Evolutionary conservation across 2,329 filamentous ascomycete species (phyloP), one percentile per base, ranked within the genome.

Genomic region (Teratosphaeria nubilosa): DNA sequence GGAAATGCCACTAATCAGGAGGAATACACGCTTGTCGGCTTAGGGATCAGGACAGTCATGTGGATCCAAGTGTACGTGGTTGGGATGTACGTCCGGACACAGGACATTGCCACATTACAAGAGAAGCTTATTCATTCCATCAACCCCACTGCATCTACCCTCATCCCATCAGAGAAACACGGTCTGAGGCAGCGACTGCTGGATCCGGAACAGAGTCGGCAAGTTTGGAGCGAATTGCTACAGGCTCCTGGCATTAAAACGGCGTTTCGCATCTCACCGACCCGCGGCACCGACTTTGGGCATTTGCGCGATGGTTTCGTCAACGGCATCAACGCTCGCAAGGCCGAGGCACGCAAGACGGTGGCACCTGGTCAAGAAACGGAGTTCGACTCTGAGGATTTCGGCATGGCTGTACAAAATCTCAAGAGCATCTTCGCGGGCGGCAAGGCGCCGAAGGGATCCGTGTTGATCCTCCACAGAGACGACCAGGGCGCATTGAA

Each of bases 51-150:
- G 57, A 91, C 87, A 0, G 94, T 99, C 32, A 95, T 88, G 25
- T 96, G 83, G 54, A 90, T 99, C 51, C 86, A 96, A 72, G 94
- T 99, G 56, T 99, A 99, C 75, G 88, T 97, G 20, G 88, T 96
- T 0, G 94, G 92, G 16, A 84, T 95, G 66, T 99, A 99, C 76
- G 81, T 97, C 27, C 89, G 91, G 27, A 92, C 87, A 0, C 78
- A 86, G 41, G 91, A 96, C 68, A 85, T 99, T 59, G 84, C 86
- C 3, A 79, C 81, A n/a, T 79, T 99, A 48, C 92, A 97, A 74
- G 80, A 82, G 64, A 82, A 84, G 51, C 80, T 97, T 31, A 82
- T 95, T 60, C 85, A 86, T 69, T 84, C 84, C 62, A 83, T 95
- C 66, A 90, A 90, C 69, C 82, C 86, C 0, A 74, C 85, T 2